Evolutionary conservation across 2,329 filamentous ascomycete genomes (phyloP).

Genomic region (Diatrype stigma): DNA sequence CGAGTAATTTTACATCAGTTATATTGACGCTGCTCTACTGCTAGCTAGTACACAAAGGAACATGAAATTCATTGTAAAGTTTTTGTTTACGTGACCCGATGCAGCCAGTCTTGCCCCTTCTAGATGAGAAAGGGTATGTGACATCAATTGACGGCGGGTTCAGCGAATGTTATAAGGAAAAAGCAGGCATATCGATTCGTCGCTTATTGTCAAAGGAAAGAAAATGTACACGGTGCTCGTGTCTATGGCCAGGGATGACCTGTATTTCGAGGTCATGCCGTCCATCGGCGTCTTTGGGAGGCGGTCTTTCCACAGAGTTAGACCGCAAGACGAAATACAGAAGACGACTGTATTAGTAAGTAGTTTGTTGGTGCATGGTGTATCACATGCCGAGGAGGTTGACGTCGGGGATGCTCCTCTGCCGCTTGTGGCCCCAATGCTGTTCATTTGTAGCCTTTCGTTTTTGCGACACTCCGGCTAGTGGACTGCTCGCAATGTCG

Average conservation of each 20-base stretch:
- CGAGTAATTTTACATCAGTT: no score
- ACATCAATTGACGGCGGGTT: no score
- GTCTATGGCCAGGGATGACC: conserved; percentile 26
- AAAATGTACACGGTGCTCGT: conserved; percentile 38
- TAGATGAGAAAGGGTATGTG: no score
- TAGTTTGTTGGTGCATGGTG: background rate
- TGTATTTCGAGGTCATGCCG: conserved; percentile 21
- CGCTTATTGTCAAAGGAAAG: conserved; percentile 26
- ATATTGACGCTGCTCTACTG: no score
- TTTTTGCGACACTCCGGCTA: conserved; percentile 47
- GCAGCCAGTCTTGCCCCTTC: no score
- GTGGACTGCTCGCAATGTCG: conserved; percentile 45
- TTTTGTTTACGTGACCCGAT: no score
- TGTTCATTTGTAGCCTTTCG: conserved; percentile 49
- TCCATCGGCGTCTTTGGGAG: conserved; percentile 24
- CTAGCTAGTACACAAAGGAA: no score
- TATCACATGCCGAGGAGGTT: conserved; percentile 42
- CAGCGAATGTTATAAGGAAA: no score
- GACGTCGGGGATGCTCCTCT: conserved; percentile 57
- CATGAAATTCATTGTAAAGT: no score
- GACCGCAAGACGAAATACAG: conserved; percentile 6
- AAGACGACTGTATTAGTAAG: background rate
- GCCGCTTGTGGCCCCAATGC: conserved; percentile 46
- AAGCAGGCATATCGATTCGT: background rate
- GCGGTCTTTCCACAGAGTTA: conserved; percentile 3